Evolutionary conservation across 495 filamentous ascomycete species (phyloP), one percentile per base, ranked within the genome.

Genomic region (Niebla homalea): DNA sequence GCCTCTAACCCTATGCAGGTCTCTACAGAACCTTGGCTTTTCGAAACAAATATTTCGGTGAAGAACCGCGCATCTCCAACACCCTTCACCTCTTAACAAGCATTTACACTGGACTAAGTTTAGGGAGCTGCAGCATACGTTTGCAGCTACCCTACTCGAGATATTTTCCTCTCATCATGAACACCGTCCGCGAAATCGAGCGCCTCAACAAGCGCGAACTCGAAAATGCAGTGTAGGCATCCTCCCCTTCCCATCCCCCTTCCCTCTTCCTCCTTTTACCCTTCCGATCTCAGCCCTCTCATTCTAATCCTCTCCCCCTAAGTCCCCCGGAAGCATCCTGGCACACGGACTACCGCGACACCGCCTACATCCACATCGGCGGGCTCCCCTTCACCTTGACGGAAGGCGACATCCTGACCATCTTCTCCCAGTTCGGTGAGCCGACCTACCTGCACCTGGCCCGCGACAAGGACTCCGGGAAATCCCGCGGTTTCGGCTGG

Each of bases 261-360:
- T 66, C 79, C n/a, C 80, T 79, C 26, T 43, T 19, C 50, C 55
- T 56, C 35, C 46, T 36, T 50, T 41, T 44, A 15, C 22, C 32
- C 35, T 53, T 29, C 20, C 25, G 46, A 50, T 46, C 36, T 12
- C 51, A 85, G 80, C 48, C 67, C 84, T 12, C 80, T 2, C 32
- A 48, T 26, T 32, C 29, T 8, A 7, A 50, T 41, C 45, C 23
- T 54, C 39, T 16, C 37, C 48, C 50, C 45, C 37, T 11, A 51
- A 86, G 81, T 46, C 67, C 84, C 15, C 80, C 86, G 32, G 77
- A 85, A 65, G 92, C 85, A 43, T 97, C 93, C 51, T 99, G 92
- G 92, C 92, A 99, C 65, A 79, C 83, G 60, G 92, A 99, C 70
- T 97, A 94, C 67, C 83, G 85, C 64, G 90, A 96, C 71, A 95